Conservation (phyloP, 805 yeast genomes). For the Yamadazyma paraphyllophila region DNA sequence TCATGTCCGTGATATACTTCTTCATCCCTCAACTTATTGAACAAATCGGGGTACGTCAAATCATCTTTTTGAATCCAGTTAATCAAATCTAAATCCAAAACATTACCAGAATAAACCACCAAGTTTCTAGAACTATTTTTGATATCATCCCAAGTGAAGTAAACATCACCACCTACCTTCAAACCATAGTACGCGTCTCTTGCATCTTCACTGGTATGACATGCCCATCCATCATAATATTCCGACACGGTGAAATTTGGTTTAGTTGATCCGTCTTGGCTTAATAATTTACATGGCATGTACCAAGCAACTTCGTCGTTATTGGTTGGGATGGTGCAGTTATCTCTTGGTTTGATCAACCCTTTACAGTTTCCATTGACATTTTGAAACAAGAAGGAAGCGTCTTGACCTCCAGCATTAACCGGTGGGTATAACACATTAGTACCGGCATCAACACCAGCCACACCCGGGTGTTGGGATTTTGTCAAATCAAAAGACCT, state of each 20-base stretch:
- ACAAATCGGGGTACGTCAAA: slow-evolving; percentile 68
- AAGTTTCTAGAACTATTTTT: slow-evolving; percentile 66
- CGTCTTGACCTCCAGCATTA: slow-evolving; percentile 86
- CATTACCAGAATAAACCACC: slow-evolving; percentile 86
- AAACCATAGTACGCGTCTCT: slow-evolving; percentile 65
- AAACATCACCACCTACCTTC: slow-evolving; percentile 68
- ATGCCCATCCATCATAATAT: slow-evolving; percentile 83
- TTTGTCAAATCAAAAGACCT: slow-evolving; percentile 68
- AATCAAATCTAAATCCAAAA: slow-evolving; percentile 74
- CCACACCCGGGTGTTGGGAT: slow-evolving; percentile 78
- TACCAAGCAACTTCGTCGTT: slow-evolving; percentile 83
- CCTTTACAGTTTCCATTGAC: slow-evolving; percentile 88
- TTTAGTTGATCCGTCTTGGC: slow-evolving; percentile 66
- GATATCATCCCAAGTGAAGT: slow-evolving; percentile 88
- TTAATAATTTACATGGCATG: slow-evolving; percentile 81
- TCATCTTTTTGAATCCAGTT: slow-evolving; percentile 73
- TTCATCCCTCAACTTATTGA: slow-evolving; percentile 60
- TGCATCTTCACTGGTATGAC: slow-evolving; percentile 75
- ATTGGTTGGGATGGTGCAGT: slow-evolving; percentile 65
- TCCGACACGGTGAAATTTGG: slow-evolving; percentile 58
- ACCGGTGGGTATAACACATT: slow-evolving; percentile 81
- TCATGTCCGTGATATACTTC: slow-evolving; percentile 70
- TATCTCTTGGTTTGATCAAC: slow-evolving; percentile 65
- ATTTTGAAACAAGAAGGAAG: slow-evolving; percentile 81
- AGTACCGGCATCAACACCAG: slow-evolving; percentile 68